Conservation (phyloP, 108 stramenopile genomes). For the Nitzschia sp. region DNA sequence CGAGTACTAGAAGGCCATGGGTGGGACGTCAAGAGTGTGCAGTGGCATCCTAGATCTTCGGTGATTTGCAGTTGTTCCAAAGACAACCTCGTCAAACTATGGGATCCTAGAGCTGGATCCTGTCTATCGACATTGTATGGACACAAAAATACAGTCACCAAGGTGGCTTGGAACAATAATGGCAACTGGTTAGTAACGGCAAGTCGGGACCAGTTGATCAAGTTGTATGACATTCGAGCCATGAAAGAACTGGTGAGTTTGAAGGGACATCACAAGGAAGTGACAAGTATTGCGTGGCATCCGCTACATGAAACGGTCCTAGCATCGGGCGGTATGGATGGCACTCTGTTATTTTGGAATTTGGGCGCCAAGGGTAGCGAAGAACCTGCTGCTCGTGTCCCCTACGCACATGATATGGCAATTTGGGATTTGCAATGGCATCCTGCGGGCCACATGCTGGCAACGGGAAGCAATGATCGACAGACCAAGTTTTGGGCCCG, state of each 20-base stretch:
- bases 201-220: conserved; percentile 90
- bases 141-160: conserved; percentile 94
- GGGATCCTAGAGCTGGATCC: conserved; percentile 92
- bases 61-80: conserved; percentile 89
- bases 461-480: conserved; percentile 90
- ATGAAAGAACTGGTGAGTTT: conserved; percentile 87
- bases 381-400: conserved; percentile 78
- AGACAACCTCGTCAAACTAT: conserved; percentile 93
- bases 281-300: conserved; percentile 94
- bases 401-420: conserved; percentile 94
- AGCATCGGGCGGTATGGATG: conserved; percentile 95
- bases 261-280: conserved; percentile 91
- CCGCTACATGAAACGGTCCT: conserved; percentile 91
- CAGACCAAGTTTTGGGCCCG: conserved; percentile 95
- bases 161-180: conserved; percentile 95
- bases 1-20: conserved; percentile 91
- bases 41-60: conserved; percentile 93
- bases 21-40: conserved; percentile 93
- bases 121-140: conserved; percentile 90
- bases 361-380: conserved; percentile 86
- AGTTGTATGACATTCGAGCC: conserved; percentile 94
- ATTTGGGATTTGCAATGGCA: conserved; percentile 98
- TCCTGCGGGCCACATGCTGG: conserved; percentile 92
- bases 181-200: conserved; percentile 95
- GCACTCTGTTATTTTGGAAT: conserved; percentile 93